phyloP scores from a whole-genome alignment of 257 asterid species.

The Solanum appendiculatum region DNA sequence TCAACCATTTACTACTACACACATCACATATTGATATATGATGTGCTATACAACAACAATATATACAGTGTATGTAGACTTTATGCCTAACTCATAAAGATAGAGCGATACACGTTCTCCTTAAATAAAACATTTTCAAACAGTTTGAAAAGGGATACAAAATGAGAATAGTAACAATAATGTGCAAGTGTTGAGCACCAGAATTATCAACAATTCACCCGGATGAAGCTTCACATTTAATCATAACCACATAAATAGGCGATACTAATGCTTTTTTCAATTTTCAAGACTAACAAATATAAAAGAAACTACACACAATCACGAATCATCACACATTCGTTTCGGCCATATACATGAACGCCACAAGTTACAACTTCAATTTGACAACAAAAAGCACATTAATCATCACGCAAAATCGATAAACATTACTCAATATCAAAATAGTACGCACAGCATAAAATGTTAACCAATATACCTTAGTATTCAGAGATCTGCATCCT shows the following conservation, averaged over 20 bases:
- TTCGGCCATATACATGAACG: neutral
- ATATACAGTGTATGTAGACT: neutral
- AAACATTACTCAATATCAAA: neutral
- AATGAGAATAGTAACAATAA: neutral
- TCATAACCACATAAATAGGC: neutral
- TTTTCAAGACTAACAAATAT: neutral
- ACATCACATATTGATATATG: neutral
- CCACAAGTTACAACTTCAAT: neutral
- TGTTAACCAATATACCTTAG: neutral
- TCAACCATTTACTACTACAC: too few relatives aligned
- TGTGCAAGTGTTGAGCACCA: neutral
- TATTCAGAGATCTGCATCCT: neutral
- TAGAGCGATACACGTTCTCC: neutral
- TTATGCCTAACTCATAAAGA: neutral
- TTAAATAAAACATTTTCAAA: neutral
- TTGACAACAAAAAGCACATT: neutral
- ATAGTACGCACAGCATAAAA: neutral
- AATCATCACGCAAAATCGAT: neutral
- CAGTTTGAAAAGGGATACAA: neutral
- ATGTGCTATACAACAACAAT: neutral
- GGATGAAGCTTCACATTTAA: neutral
- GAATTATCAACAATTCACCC: neutral
- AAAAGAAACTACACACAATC: neutral
- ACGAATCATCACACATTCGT: neutral
- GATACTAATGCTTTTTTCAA: neutral